These are phyloP conservation scores for Collariella sp. DNA, from an alignment of 495 filamentous ascomycete genomes.

Conservation along the genomic window DNA sequence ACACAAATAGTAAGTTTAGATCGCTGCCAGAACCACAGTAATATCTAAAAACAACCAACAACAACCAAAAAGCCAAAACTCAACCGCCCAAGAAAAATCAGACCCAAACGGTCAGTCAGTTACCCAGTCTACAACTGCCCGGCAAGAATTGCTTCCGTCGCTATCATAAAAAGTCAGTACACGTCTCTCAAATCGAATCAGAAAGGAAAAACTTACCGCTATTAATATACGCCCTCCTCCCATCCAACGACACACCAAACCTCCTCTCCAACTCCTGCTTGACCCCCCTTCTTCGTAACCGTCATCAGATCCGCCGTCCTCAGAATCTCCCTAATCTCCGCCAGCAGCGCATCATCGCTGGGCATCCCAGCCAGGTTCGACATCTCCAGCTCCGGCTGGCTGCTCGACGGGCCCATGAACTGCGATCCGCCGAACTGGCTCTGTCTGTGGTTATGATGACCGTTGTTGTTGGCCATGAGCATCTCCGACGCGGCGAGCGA, in stretches of 20 bases:
- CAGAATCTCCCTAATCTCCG: conserved; percentile 91
- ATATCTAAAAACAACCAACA: no score
- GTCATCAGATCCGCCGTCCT: conserved; percentile 89
- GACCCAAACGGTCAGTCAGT: background rate
- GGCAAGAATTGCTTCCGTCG: conserved; percentile 42
- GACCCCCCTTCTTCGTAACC: conserved; percentile 96
- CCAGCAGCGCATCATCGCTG: conserved; percentile 78
- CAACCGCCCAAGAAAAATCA: background rate
- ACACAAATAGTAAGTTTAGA: no score
- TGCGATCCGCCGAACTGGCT: conserved; percentile 44
- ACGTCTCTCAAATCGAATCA: background rate
- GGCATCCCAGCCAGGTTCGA: conserved; percentile 60
- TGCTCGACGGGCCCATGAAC: conserved; percentile 34
- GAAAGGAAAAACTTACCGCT: conserved; percentile 56
- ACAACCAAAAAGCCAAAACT: no score
- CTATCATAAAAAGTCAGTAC: conserved; percentile 19
- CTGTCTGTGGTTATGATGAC: conserved; percentile 26
- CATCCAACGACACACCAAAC: conserved; percentile 74
- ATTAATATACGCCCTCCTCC: conserved; percentile 82
- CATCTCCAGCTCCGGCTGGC: conserved; percentile 59
- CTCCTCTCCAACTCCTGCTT: conserved; percentile 85
- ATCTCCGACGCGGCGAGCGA: conserved; percentile 73
- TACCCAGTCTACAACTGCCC: conserved; percentile 32
- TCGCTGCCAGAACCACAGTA: no score
- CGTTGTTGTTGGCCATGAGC: conserved; percentile 22